Conservation (phyloP, 345 rosid species). For the Bruguiera gymnorhiza region DNA sequence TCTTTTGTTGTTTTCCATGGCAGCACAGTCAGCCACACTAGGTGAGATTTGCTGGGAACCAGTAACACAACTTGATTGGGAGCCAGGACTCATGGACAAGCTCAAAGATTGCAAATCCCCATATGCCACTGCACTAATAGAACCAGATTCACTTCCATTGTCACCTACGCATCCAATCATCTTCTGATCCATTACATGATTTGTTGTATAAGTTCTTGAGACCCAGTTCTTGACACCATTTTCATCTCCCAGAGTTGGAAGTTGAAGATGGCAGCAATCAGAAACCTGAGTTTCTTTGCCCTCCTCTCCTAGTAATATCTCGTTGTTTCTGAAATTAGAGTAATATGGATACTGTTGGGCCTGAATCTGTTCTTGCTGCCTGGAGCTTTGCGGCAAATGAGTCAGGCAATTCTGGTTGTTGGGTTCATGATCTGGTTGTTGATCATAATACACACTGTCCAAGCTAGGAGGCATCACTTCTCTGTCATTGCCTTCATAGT, state of each 20-base stretch:
- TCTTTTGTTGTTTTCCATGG: conserved; percentile 74
- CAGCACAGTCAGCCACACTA: conserved; percentile 42
- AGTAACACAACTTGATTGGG: conserved; percentile 78
- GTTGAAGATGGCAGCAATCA: conserved; percentile 34
- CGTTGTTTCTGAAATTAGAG: conserved; percentile 42
- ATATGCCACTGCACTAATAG: conserved; percentile 52
- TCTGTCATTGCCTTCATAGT: conserved; percentile 49
- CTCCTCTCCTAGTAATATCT: conserved; percentile 29
- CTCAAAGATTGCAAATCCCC: conserved; percentile 82
- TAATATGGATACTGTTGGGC: conserved; percentile 35
- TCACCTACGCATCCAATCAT: conserved; percentile 32
- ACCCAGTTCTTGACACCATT: conserved; percentile 39
- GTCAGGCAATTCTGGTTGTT: conserved; percentile 31
- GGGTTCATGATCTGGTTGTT: conserved; percentile 35
- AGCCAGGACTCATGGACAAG: conserved; percentile 95
- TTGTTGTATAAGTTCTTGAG: conserved; percentile 41
- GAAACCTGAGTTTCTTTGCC: conserved; percentile 30
- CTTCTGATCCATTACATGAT: conserved; percentile 51
- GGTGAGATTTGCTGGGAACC: conserved; percentile 58
- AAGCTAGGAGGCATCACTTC: conserved; percentile 76
- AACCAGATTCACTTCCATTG: conserved; percentile 35
- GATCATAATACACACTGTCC: conserved; percentile 60
- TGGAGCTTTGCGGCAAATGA: conserved; percentile 28
- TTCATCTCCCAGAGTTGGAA: conserved; percentile 39
- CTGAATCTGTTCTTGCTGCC: conserved; percentile 30